phyloP scores from a whole-genome alignment of 805 yeast genomes.

The Candida oleophila region DNA sequence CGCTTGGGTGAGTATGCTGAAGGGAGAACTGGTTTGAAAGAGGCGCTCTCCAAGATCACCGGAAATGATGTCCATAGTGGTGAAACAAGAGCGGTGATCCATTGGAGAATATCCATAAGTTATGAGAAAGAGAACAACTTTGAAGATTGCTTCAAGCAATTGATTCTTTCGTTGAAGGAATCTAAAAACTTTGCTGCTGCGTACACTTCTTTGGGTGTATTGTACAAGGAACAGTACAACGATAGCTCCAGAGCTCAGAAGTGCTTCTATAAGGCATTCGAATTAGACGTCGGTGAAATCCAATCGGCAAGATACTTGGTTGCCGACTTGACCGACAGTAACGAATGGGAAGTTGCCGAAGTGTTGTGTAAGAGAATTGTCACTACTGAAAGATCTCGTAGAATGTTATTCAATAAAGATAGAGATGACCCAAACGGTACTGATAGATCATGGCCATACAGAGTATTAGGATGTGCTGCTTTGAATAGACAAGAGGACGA shows the following conservation, averaged over 20 bases:
- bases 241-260: constrained; percentile 74
- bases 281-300: constrained; percentile 74
- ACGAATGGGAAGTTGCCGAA: constrained; percentile 86
- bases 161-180: constrained; percentile 62
- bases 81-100: constrained; percentile 56
- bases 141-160: constrained; percentile 53
- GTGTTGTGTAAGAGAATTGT: constrained; percentile 66
- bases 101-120: constrained; percentile 77
- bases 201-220: constrained; percentile 74
- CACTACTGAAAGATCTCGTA: constrained; percentile 58
- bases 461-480: constrained; percentile 79
- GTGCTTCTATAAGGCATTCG: constrained; percentile 88
- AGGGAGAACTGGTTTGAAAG: constrained; percentile 54
- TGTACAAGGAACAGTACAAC: constrained; percentile 57
- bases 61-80: constrained; percentile 54
- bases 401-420: constrained; percentile 28
- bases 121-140: constrained; percentile 28
- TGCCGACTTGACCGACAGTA: constrained; percentile 58
- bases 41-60: constrained; percentile 40
- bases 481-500: constrained; percentile 70
- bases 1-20: constrained; percentile 45
- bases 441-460: constrained; percentile 77
- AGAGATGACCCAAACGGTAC: too few relatives aligned
- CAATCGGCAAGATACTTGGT: constrained; percentile 74
- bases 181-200: constrained; percentile 72